Evolutionary conservation across 352 stramenopile species (phyloP).

Genomic region (Phytopythium aichiense): DNA sequence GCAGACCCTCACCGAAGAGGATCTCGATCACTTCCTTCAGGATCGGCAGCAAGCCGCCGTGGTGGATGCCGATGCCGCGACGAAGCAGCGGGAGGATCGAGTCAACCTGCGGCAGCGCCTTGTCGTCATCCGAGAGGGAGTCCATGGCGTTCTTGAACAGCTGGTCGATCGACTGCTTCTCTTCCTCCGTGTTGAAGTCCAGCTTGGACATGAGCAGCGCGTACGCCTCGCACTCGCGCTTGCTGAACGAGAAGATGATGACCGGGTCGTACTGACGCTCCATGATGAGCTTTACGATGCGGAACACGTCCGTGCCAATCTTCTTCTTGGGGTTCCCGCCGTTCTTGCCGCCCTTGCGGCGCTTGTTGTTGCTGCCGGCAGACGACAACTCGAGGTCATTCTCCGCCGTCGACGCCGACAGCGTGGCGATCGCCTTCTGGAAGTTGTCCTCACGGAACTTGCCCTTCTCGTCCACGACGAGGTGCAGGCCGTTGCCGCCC

Average conservation of each 20-base stretch:
- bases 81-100: constrained; percentile 96
- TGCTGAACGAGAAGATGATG: constrained; percentile 99
- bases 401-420: constrained; percentile 53
- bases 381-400: constrained; percentile 75
- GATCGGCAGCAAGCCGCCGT: constrained; percentile 98
- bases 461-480: constrained; percentile 99
- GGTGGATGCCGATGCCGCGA: constrained; percentile 99
- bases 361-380: constrained; percentile 75
- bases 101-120: constrained; percentile 96
- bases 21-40: constrained; percentile 98
- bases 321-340: constrained; percentile 86
- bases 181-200: constrained; percentile 97
- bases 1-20: constrained; percentile 92
- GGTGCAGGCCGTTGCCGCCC: constrained; percentile 94
- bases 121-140: constrained; percentile 95
- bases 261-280: constrained; percentile 95
- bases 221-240: constrained; percentile 96
- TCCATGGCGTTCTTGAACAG: constrained; percentile 98
- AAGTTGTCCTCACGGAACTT: constrained; percentile 99
- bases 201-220: constrained; percentile 91
- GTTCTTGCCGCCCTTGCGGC: constrained; percentile 40
- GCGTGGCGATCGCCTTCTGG: constrained; percentile 87
- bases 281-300: constrained; percentile 99
- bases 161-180: constrained; percentile 96
- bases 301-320: constrained; percentile 93